Conservation (phyloP, 371 early-diverging fungal genomes). For the Dinochytrium kinnereticum region DNA sequence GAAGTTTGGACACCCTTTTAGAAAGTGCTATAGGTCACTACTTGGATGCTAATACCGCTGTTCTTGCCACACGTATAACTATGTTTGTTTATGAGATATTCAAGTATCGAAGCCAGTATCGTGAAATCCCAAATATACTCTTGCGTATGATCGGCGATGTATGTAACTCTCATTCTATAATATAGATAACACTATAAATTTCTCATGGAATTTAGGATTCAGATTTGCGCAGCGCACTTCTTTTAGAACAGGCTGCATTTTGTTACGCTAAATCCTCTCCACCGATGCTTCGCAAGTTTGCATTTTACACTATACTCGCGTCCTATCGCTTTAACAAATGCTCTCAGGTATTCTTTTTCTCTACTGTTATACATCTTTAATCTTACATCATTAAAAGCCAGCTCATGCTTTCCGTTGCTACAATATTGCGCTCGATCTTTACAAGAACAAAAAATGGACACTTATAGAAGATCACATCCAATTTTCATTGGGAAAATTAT, state of each 20-base stretch:
- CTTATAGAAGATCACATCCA: conserved; percentile 85
- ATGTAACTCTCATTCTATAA: conserved; percentile 9
- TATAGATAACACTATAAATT: no score
- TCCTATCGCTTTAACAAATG: conserved; percentile 79
- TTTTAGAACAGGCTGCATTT: conserved; percentile 89
- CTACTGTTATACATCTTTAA: neutral
- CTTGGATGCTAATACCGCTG: conserved; percentile 64
- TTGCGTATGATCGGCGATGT: conserved; percentile 78
- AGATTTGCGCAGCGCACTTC: conserved; percentile 76
- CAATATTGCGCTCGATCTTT: conserved; percentile 63
- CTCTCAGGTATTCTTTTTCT: conserved; percentile 40
- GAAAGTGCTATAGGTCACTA: conserved; percentile 80
- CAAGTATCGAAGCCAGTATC: conserved; percentile 68
- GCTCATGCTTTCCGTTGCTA: conserved; percentile 81
- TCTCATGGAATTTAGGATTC: conserved; percentile 36
- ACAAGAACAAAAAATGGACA: conserved; percentile 74
- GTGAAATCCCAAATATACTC: conserved; percentile 72
- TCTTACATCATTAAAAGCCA: conserved; percentile 46
- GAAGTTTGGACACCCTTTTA: conserved; percentile 70
- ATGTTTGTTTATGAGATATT: conserved; percentile 83
- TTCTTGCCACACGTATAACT: conserved; percentile 74
- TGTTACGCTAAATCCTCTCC: conserved; percentile 66
- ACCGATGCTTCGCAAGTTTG: conserved; percentile 81
- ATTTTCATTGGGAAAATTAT: conserved; percentile 83
- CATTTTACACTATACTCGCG: conserved; percentile 87